Conservation (phyloP, 305 asterid species). For the Plantago rigida region DNA sequence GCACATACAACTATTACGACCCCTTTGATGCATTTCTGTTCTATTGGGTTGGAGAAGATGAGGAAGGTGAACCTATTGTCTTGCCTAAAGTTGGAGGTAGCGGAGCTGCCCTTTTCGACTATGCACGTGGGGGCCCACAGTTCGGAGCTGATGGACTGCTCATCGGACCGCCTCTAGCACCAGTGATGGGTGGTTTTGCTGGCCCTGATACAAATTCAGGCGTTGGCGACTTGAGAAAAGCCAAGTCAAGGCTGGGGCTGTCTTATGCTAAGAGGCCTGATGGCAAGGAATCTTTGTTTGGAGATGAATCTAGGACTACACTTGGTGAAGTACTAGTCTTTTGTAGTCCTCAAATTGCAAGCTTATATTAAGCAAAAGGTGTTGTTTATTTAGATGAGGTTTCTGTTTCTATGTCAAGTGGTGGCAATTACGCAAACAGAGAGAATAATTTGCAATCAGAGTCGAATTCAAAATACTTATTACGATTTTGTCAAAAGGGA, state of each 20-base stretch:
- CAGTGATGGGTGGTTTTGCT: conserved; percentile 87
- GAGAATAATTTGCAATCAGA: no score
- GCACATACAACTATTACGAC: conserved; percentile 79
- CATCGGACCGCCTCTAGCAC: conserved; percentile 80
- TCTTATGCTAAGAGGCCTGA: conserved; percentile 73
- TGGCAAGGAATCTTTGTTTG: conserved; percentile 76
- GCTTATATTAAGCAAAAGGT: conserved; percentile 38
- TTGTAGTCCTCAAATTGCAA: conserved; percentile 87
- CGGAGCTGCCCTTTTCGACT: conserved; percentile 84
- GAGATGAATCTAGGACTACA: conserved; percentile 53
- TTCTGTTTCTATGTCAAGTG: no score
- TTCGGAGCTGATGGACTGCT: conserved; percentile 84
- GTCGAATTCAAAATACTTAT: no score
- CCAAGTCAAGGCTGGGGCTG: conserved; percentile 74
- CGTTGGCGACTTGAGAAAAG: conserved; percentile 67
- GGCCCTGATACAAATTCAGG: conserved; percentile 88
- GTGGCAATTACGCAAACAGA: no score
- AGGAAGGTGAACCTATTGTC: conserved; percentile 29
- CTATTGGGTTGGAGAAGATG: conserved; percentile 43
- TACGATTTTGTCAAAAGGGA: no score
- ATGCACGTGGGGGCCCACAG: conserved; percentile 89
- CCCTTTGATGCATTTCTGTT: conserved; percentile 75
- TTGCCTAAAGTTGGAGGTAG: conserved; percentile 84
- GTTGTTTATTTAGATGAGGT: no score
- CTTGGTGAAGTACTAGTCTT: conserved; percentile 59